phyloP scores from a whole-genome alignment of 208 protist genomes.

The Wallacemonas rigidus region DNA sequence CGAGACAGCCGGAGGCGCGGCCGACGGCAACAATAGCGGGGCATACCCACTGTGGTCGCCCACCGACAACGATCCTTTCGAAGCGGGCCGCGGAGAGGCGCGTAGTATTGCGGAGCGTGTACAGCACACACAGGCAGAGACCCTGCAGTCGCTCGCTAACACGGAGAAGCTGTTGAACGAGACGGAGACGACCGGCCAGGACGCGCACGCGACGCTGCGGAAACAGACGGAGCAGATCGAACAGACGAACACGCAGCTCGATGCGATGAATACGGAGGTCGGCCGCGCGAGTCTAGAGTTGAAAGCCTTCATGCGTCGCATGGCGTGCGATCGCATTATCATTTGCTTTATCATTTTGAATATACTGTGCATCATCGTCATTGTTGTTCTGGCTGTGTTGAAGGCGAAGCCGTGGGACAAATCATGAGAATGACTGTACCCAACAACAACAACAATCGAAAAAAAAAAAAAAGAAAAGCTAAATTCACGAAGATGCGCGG shows the following conservation, averaged over 20 bases:
- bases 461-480: not conserved
- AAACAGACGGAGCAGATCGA: conserved; percentile 81
- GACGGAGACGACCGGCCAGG: conserved; percentile 64
- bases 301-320: conserved; percentile 75
- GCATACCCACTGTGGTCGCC: conserved; percentile 19
- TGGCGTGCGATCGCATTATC: conserved; percentile 85
- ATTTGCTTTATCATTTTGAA: conserved; percentile 81
- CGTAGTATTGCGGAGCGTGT: conserved; percentile 40
- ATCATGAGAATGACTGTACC: too few relatives aligned
- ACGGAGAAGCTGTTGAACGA: conserved; percentile 70
- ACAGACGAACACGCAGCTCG: conserved; percentile 55
- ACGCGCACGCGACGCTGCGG: conserved; percentile 61
- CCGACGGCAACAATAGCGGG: not conserved
- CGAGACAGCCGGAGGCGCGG: conserved; percentile 9
- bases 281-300: conserved; percentile 40
- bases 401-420: conserved; percentile 33
- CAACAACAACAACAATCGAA: not conserved
- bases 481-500: too few relatives aligned
- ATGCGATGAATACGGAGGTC: conserved; percentile 52
- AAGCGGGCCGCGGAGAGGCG: conserved; percentile 35
- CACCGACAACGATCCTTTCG: conserved; percentile 14
- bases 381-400: conserved; percentile 59
- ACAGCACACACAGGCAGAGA: conserved; percentile 54
- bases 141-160: conserved; percentile 54
- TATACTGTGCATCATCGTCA: conserved; percentile 78